These are phyloP conservation scores for Fusarium tricinctum DNA, from an alignment of 2,329 filamentous ascomycete species.

Conservation along the genomic window DNA sequence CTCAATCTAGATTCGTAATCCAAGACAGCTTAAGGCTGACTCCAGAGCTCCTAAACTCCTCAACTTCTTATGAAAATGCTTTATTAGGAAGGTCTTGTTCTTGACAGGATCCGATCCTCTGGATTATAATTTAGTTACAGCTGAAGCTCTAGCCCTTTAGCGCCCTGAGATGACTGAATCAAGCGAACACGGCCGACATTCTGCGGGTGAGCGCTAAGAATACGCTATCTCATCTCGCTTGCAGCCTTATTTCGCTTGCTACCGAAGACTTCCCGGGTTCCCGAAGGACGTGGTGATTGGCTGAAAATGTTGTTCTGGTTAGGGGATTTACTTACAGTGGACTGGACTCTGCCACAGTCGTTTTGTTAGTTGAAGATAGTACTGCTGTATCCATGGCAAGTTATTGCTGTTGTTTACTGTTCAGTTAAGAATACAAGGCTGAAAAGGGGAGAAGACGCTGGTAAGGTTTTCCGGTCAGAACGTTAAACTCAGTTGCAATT, in stretches of 20 bases:
- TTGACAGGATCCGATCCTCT: constrained; percentile 5
- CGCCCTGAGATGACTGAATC: not conserved
- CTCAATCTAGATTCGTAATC: not conserved
- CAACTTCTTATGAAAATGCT: not conserved
- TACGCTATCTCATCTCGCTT: constrained; percentile 23
- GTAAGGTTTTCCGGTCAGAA: not conserved
- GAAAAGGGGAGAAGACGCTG: not conserved
- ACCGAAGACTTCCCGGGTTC: constrained; percentile 30
- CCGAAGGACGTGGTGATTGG: constrained; percentile 5
- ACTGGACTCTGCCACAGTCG: not conserved
- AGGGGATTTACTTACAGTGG: not conserved
- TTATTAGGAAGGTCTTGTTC: not conserved
- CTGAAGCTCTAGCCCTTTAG: not conserved
- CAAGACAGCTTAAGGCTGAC: too few species aligned
- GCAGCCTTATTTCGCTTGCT: constrained; percentile 40
- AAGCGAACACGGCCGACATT: not conserved
- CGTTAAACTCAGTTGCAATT: constrained; percentile 1
- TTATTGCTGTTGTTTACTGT: not conserved
- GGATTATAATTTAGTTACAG: not conserved
- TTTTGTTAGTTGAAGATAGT: too few species aligned
- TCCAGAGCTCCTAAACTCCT: too few species aligned
- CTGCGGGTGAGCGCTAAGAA: constrained; percentile 18
- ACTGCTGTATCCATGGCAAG: not conserved
- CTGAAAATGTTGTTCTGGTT: constrained; percentile 2
- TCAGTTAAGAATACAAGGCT: not conserved